phyloP scores from a whole-genome alignment of 1,284 basidiomycete species.

The Inonotus hispidus region DNA sequence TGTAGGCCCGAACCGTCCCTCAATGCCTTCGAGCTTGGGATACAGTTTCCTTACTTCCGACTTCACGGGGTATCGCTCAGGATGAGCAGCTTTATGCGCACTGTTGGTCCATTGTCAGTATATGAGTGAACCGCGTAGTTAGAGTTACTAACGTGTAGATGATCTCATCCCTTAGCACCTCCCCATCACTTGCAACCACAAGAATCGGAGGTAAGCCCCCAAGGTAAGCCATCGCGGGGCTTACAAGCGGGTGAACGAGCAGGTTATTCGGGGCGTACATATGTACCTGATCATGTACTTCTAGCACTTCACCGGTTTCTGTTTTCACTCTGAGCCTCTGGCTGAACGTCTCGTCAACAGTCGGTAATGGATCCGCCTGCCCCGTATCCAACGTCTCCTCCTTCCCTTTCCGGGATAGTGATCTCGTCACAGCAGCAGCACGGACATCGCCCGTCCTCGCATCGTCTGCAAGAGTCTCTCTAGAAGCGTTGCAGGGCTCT shows the following conservation, averaged over 20 bases:
- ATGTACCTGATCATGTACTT: constrained; percentile 74
- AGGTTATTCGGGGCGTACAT: constrained; percentile 86
- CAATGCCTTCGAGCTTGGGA: constrained; percentile 62
- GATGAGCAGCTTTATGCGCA: constrained; percentile 89
- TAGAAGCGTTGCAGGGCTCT: background rate
- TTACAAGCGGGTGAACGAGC: constrained; percentile 81
- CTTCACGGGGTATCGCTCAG: constrained; percentile 65
- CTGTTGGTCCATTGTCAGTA: constrained; percentile 34
- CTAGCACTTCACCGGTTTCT: constrained; percentile 45
- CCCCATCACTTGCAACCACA: constrained; percentile 84
- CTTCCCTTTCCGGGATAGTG: background rate
- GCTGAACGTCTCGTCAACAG: constrained; percentile 26
- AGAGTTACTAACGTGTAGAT: constrained; percentile 72
- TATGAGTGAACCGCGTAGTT: background rate
- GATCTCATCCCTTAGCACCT: constrained; percentile 91
- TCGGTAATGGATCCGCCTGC: constrained; percentile 40
- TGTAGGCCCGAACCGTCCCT: constrained; percentile 61
- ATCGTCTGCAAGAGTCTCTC: constrained; percentile 2
- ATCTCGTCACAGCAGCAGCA: constrained; percentile 1
- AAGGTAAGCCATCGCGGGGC: constrained; percentile 77
- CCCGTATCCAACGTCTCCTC: constrained; percentile 31
- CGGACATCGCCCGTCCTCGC: constrained; percentile 15
- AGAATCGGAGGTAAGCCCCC: constrained; percentile 89
- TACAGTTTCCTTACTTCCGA: constrained; percentile 58
- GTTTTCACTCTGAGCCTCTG: constrained; percentile 42